Base-by-base conservation (phyloP, 2,329 filamentous ascomycete genomes). In the Fusarium multiceps region DNA sequence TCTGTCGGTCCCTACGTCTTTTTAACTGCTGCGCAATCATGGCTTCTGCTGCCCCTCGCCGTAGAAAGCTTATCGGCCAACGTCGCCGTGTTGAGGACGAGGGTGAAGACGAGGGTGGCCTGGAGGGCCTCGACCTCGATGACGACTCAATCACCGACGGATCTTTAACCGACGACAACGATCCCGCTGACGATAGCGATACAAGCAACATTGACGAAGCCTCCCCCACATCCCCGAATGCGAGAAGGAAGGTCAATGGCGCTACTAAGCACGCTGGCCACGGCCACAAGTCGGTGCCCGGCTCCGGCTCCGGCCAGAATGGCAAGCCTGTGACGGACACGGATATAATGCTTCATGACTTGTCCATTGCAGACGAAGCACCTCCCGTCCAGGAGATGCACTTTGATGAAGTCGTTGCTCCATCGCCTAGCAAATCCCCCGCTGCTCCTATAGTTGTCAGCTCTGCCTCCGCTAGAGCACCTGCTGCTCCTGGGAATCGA, bases 81-180 rank as follows among this genome's bases (percentile, higher is more conserved):
- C 88, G 90, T 76, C 89, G 90, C 78, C 88, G 90, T 73, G 85
- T 89, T 71, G 89, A 90, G 79, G 90, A 92, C 75, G 90, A 92
- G 77, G 90, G 86, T 72, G 90, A 92, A 74, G 90, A 92, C 71
- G 90, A 92, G 69, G 86, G 82, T 70, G 85, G 84, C 64, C 82
- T 80, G 54, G 87, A 88, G 63, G 81, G 82, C 55, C 80, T 85
- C 61, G 88, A 90, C 50, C 78, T 87, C 41, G 88, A 90, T 72
- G 89, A 91, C 72, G 89, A 91, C 77, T 91, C 89, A 54, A 78
- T 89, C 72, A 89, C 86, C 69, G 89, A 91, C 63, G 89, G 87
- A 70, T 91, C 89, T 60, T 80, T 88, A 72, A 89, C 85, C 76
- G 89, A 91, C 64, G 89, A 90, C 61, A 83, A 88, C 73, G 87